Percentiles rank a stretch among this genome's conserved stretches.
These are phyloP conservation scores for Suillus placidus DNA, from an alignment of 768 basidiomycete species.

Conservation along the genomic window DNA sequence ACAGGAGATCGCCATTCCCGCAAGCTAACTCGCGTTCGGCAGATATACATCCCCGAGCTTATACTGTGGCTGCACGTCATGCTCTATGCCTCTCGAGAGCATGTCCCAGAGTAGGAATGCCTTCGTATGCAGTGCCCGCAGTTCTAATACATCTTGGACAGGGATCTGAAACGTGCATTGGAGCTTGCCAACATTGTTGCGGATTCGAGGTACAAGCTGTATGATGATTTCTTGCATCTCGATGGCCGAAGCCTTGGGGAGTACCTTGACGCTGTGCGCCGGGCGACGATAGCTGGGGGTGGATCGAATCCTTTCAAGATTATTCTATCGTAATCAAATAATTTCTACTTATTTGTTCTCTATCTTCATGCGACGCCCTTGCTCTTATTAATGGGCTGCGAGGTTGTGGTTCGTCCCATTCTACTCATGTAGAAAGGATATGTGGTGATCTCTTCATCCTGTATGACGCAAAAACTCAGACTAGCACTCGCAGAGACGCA, in stretches of 20 bases:
- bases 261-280: slow-evolving; percentile 74
- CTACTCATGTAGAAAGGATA: not conserved
- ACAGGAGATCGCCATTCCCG: slow-evolving; percentile 55
- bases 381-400: not conserved
- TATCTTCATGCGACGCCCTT: not conserved
- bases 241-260: slow-evolving; percentile 65
- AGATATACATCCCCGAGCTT: slow-evolving; percentile 88
- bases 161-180: slow-evolving; percentile 76
- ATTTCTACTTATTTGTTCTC: not conserved
- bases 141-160: slow-evolving; percentile 29
- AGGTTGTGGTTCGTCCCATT: not conserved
- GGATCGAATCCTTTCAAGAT: slow-evolving; percentile 74
- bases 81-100: slow-evolving; percentile 58
- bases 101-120: slow-evolving; percentile 66
- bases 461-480: not conserved
- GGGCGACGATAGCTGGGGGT: slow-evolving; percentile 71
- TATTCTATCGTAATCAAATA: slow-evolving; percentile 24
- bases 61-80: slow-evolving; percentile 82
- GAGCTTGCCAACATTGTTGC: slow-evolving; percentile 84
- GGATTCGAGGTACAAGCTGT: slow-evolving; percentile 82
- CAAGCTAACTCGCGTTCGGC: slow-evolving; percentile 81
- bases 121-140: not conserved
- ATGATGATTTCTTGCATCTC: slow-evolving; percentile 75
- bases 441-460: not conserved
- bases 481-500: too few relatives aligned